Base-by-base conservation (phyloP, 805 yeast genomes). In the Sugiyamaella americana region DNA sequence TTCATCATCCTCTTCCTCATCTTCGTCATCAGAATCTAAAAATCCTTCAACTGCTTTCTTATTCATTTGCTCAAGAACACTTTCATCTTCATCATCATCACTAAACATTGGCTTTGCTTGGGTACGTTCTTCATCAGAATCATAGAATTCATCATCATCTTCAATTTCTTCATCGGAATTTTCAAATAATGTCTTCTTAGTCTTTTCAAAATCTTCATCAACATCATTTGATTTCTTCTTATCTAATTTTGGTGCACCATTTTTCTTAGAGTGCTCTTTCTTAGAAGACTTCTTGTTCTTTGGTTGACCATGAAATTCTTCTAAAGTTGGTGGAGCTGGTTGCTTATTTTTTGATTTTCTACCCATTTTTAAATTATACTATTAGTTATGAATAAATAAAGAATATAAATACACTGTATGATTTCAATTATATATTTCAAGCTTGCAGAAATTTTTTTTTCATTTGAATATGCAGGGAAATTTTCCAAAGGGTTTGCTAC, bases 341-440 rank as follows among this genome's bases (percentile, higher is more conserved):
- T 91, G 98, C 74, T 87, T 91, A 60, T 87, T 84, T 68, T 84
- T 87, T 49, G 87, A 86, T 72, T 86, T 82, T 78, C 96, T 84
- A 65, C 98, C 98, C 95, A 89, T 87, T 40, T 23, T 23, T 26
- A 8, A 26, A 26, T 26, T 26, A 13, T 39, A 45, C 16, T 26
- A 8, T 26, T 26, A 26, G 8, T 26, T 26, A 26, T 26, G 32
- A 26, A 26, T 26, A 8, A 26, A 26, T 8, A 26, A 26, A 8
- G 13, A 26, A 26, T 26, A 26, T 8, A 26, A 8, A 26, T 13
- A 26, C n/a, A n/a, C n/a, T n/a, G n/a, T n/a, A n/a, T 13, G 34
- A n/a, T 29, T 29, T 29, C 34, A 13, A 13, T 13, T 13, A 13
- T n/a, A 29, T 29, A n/a, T 29, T 29, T 29, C 13, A 29, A 29